phyloP scores from a whole-genome alignment of 2,329 filamentous ascomycete genomes.

The Nothophaeocryptopus gaeumannii region DNA sequence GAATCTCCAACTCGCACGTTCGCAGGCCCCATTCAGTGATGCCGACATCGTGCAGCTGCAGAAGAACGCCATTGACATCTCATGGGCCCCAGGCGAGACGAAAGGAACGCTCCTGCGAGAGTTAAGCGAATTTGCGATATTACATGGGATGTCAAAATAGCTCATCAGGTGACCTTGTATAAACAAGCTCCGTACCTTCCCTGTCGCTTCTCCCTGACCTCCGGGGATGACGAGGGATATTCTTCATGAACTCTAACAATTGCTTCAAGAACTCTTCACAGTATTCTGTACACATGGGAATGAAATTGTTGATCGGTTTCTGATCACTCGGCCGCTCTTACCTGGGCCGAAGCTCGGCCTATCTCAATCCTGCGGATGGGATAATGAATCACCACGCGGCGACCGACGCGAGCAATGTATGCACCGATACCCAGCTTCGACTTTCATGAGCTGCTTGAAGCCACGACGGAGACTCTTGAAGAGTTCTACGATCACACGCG shows the following conservation, averaged over 20 bases:
- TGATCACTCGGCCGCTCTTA: background rate
- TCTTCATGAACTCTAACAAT: too few species aligned
- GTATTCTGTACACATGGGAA: too few species aligned
- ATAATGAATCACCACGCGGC: background rate
- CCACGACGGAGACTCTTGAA: background rate
- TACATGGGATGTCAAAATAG: too few species aligned
- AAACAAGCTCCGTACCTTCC: too few species aligned
- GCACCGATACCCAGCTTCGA: background rate
- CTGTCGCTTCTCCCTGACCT: too few species aligned
- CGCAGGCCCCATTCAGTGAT: constrained; percentile 42
- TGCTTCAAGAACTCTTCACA: too few species aligned
- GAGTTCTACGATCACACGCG: background rate
- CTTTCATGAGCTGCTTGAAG: background rate
- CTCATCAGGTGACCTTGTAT: too few species aligned
- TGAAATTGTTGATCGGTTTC: too few species aligned
- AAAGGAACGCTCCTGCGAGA: constrained; percentile 31
- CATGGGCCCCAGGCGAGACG: constrained; percentile 44
- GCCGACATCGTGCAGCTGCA: constrained; percentile 44
- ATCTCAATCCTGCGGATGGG: background rate
- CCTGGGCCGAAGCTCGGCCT: constrained; percentile 1
- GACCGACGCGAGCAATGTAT: background rate
- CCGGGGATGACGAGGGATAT: too few species aligned
- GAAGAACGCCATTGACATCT: constrained; percentile 46
- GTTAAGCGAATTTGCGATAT: constrained; percentile 8
- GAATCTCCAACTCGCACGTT: constrained; percentile 46